These are phyloP conservation scores for Chaetoceros muelleri DNA, from an alignment of 108 stramenopile genomes.

Conservation along the genomic window DNA sequence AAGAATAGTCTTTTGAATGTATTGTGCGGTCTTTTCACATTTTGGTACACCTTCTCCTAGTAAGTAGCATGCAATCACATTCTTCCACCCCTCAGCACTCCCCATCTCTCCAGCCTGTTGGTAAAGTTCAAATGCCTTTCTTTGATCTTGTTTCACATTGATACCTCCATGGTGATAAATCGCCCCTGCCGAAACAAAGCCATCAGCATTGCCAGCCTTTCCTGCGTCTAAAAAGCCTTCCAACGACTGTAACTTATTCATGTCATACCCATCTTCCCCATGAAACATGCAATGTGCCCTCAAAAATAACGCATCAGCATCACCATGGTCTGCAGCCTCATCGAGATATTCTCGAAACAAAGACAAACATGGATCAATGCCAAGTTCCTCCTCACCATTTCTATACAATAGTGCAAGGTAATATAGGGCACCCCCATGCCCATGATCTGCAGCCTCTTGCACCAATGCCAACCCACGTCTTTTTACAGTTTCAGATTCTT, in stretches of 20 bases:
- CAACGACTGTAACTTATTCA: slow-evolving; percentile 33
- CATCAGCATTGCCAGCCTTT: slow-evolving; percentile 54
- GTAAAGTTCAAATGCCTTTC: slow-evolving; percentile 65
- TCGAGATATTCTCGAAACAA: slow-evolving; percentile 23
- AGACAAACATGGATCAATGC: slow-evolving; percentile 22
- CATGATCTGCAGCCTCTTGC: slow-evolving; percentile 30
- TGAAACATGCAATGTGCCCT: slow-evolving; percentile 49
- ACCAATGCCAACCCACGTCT: slow-evolving; percentile 15
- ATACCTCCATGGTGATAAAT: slow-evolving; percentile 44
- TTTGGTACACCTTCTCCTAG: slow-evolving; percentile 67
- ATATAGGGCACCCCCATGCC: slow-evolving; percentile 61
- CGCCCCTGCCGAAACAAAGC: slow-evolving; percentile 76
- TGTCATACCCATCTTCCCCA: slow-evolving; percentile 52
- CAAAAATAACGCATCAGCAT: slow-evolving; percentile 58
- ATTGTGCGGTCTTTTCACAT: slow-evolving; percentile 52
- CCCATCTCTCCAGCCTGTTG: slow-evolving; percentile 75
- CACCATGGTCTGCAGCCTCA: slow-evolving; percentile 36
- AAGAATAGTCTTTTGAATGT: slow-evolving; percentile 74
- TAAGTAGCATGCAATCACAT: slow-evolving; percentile 73
- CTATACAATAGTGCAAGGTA: slow-evolving; percentile 61
- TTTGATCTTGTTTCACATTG: slow-evolving; percentile 42
- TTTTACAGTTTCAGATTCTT: neutral
- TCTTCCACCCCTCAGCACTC: slow-evolving; percentile 69
- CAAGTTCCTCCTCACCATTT: slow-evolving; percentile 32
- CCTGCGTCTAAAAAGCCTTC: slow-evolving; percentile 52